These are phyloP conservation scores for Elsinoe batatas DNA, from an alignment of 2,329 filamentous ascomycete genomes.

Conservation along the genomic window DNA sequence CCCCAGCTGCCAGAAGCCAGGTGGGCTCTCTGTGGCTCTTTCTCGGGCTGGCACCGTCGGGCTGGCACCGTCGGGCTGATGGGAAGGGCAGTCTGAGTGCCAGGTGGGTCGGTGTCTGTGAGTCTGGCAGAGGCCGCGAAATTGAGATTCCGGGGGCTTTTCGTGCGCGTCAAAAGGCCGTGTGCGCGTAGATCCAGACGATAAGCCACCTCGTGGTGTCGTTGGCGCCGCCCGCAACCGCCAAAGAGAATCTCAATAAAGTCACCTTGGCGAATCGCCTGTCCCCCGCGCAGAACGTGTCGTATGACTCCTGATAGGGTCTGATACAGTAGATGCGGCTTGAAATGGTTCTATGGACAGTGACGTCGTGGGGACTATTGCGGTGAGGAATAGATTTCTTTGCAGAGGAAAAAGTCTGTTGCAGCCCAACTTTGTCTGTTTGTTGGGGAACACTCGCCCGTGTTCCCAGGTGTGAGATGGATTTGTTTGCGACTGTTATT, in stretches of 20 bases:
- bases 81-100: background rate
- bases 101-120: background rate
- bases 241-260: background rate
- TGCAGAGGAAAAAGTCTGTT: background rate
- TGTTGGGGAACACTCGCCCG: background rate
- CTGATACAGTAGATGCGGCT: background rate
- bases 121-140: background rate
- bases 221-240: background rate
- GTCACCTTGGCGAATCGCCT: background rate
- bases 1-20: background rate
- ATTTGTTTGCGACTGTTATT: slow-evolving; percentile 5
- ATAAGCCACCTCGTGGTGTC: slow-evolving; percentile 11
- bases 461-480: background rate
- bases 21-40: background rate
- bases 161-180: background rate
- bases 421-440: background rate
- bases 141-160: slow-evolving; percentile 6
- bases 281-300: slow-evolving; percentile 7
- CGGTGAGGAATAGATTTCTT: background rate
- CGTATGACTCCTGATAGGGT: background rate
- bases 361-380: background rate
- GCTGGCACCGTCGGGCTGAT: slow-evolving; percentile 1
- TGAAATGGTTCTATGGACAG: background rate
- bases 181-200: slow-evolving; percentile 1
- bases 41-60: background rate